Conservation (phyloP, 2,329 filamentous ascomycete species). For the Malbranchea zuffiana region DNA sequence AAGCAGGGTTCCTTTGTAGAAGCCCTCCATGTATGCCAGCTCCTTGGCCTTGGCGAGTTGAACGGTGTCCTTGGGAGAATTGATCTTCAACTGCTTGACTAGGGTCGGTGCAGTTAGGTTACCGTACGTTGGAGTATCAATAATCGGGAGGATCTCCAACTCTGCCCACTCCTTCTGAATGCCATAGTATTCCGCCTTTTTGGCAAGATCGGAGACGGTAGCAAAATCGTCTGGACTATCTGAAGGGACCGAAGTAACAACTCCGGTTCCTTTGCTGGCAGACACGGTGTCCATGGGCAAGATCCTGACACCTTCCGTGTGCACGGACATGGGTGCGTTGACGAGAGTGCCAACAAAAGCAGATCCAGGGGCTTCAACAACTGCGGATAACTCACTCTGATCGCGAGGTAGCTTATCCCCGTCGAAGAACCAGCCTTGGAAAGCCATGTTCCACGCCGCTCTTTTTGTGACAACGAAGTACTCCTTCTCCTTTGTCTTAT, state of each 20-base stretch:
- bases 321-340: conserved; percentile 75
- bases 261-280: conserved; percentile 87
- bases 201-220: conserved; percentile 73
- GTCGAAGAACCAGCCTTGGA: conserved; percentile 69
- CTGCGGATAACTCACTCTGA: conserved; percentile 63
- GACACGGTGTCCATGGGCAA: conserved; percentile 92
- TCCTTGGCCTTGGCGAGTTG: conserved; percentile 91
- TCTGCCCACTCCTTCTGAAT: conserved; percentile 97
- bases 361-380: conserved; percentile 63
- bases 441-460: conserved; percentile 88
- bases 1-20: conserved; percentile 86
- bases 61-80: conserved; percentile 87
- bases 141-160: conserved; percentile 77
- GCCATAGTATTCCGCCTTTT: conserved; percentile 92
- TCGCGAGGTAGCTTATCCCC: conserved; percentile 38
- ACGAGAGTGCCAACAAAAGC: conserved; percentile 71
- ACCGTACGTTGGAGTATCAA: conserved; percentile 77
- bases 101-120: conserved; percentile 73
- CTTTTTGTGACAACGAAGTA: conserved; percentile 77
- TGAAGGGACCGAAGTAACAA: conserved; percentile 90
- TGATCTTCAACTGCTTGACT: conserved; percentile 89
- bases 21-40: conserved; percentile 91
- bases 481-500: conserved; percentile 64
- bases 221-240: conserved; percentile 94
- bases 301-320: conserved; percentile 74